phyloP scores from a whole-genome alignment of 306 rosid species.

The Begonia masoniana region DNA sequence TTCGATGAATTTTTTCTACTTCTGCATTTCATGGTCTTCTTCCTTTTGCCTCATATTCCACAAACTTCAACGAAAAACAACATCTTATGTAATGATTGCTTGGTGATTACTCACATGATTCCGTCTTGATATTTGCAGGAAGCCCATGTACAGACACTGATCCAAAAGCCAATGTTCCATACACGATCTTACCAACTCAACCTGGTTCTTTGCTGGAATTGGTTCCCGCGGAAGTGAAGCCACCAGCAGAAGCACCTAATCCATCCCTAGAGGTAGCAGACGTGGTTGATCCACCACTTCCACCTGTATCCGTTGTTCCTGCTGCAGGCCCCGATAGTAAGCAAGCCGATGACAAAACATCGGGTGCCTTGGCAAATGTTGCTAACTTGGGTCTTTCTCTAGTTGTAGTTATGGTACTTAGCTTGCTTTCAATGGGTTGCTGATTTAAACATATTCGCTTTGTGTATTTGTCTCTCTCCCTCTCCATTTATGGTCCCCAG shows the following conservation, averaged over 20 bases:
- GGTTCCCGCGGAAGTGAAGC: slow-evolving; percentile 5
- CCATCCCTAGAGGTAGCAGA: slow-evolving; percentile 28
- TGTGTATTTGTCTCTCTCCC: neutral
- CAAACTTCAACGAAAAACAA: too few relatives aligned
- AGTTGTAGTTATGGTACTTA: slow-evolving; percentile 13
- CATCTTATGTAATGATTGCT: too few relatives aligned
- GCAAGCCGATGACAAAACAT: neutral
- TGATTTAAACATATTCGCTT: neutral
- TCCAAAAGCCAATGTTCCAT: slow-evolving; percentile 1
- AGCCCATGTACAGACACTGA: slow-evolving; percentile 39
- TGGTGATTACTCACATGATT: too few relatives aligned
- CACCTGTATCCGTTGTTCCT: slow-evolving; percentile 20
- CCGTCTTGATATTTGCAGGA: slow-evolving; percentile 23
- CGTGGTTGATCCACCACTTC: slow-evolving; percentile 77
- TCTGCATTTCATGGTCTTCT: too few relatives aligned
- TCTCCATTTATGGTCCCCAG: neutral
- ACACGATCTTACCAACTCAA: slow-evolving; percentile 27
- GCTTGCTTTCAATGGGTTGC: slow-evolving; percentile 11
- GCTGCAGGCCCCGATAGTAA: slow-evolving; percentile 1
- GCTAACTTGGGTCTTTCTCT: slow-evolving; percentile 21
- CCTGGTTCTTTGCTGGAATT: slow-evolving; percentile 29
- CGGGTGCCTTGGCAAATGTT: slow-evolving; percentile 19
- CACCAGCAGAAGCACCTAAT: slow-evolving; percentile 35
- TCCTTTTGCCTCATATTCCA: too few relatives aligned
- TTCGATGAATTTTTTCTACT: neutral